phyloP scores from a whole-genome alignment of 805 yeast species.

The Starmerella vitae region DNA sequence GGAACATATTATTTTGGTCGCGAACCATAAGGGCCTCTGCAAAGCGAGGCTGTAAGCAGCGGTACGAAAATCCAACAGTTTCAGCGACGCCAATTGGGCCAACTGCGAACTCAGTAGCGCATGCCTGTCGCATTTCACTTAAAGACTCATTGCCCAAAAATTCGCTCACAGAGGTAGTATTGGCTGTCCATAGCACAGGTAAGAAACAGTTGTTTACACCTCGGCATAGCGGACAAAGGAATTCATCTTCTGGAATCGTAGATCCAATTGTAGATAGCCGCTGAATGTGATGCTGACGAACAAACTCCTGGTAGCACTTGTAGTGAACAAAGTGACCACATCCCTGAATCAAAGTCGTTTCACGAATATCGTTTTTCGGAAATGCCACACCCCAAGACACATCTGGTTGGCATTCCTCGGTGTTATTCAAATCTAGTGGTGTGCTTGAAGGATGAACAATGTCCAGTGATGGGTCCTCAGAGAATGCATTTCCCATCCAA shows the following conservation, averaged over 20 bases:
- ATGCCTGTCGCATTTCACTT: no score
- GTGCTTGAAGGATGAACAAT: slow-evolving; percentile 8
- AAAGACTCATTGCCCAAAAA: no score
- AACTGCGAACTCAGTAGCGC: no score
- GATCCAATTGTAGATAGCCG: slow-evolving; percentile 57
- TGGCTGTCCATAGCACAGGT: slow-evolving; percentile 53
- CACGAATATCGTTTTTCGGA: slow-evolving; percentile 24
- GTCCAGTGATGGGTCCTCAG: slow-evolving; percentile 14
- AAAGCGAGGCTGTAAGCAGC: no score
- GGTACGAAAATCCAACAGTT: no score
- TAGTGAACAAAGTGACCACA: slow-evolving; percentile 95
- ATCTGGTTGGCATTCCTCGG: not conserved
- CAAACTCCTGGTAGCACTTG: slow-evolving; percentile 54
- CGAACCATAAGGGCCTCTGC: slow-evolving; percentile 6
- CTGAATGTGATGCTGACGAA: slow-evolving; percentile 26
- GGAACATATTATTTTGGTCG: slow-evolving; percentile 10
- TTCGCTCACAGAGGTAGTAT: slow-evolving; percentile 22
- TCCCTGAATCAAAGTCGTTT: slow-evolving; percentile 40
- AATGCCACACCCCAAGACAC: slow-evolving; percentile 55
- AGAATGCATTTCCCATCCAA: slow-evolving; percentile 42
- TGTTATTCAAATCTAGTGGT: slow-evolving; percentile 18
- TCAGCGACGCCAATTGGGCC: no score
- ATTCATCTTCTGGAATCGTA: slow-evolving; percentile 46
- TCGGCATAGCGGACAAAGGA: slow-evolving; percentile 82
- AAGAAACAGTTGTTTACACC: slow-evolving; percentile 71